Evolutionary conservation across 176 grass and related monocot species (phyloP).

Genomic region (Bonia amplexicaulis): DNA sequence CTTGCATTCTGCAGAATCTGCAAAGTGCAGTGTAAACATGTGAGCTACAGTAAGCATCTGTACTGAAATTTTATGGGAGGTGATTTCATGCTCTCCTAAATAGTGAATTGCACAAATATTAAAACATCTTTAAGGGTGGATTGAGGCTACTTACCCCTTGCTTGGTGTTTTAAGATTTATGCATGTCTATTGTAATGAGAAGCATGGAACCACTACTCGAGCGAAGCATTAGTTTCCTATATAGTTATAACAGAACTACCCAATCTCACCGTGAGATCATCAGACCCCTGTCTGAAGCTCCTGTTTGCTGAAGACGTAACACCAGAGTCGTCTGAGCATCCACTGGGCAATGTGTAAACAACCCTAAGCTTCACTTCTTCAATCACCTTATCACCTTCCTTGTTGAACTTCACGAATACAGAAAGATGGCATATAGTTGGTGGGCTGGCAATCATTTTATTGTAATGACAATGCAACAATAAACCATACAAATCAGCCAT

Average conservation of each 20-base stretch:
- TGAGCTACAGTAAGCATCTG: neutral
- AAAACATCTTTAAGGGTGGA: too few species aligned
- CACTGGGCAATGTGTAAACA: constrained; percentile 54
- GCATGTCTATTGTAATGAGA: too few species aligned
- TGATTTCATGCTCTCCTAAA: too few species aligned
- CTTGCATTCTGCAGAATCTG: constrained; percentile 86
- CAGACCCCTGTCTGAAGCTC: constrained; percentile 36
- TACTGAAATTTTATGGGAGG: too few species aligned
- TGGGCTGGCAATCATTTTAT: neutral
- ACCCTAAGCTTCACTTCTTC: constrained; percentile 96
- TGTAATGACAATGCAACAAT: neutral
- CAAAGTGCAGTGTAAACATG: constrained; percentile 29
- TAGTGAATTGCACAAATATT: too few species aligned
- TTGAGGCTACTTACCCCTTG: too few species aligned
- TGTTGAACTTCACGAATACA: constrained; percentile 75
- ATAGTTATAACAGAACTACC: neutral
- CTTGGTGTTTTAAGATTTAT: too few species aligned
- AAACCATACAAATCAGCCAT: constrained; percentile 2
- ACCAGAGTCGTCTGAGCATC: constrained; percentile 56
- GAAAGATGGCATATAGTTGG: neutral
- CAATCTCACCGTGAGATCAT: constrained; percentile 62
- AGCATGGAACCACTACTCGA: too few species aligned
- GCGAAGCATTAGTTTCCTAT: neutral
- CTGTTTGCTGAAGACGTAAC: constrained; percentile 45
- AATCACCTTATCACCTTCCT: constrained; percentile 76